Percentiles rank a stretch among this genome's conserved stretches.
These are phyloP conservation scores for Pestalotiopsis sp. DNA, from an alignment of 2,329 filamentous ascomycete genomes.

Conservation along the genomic window DNA sequence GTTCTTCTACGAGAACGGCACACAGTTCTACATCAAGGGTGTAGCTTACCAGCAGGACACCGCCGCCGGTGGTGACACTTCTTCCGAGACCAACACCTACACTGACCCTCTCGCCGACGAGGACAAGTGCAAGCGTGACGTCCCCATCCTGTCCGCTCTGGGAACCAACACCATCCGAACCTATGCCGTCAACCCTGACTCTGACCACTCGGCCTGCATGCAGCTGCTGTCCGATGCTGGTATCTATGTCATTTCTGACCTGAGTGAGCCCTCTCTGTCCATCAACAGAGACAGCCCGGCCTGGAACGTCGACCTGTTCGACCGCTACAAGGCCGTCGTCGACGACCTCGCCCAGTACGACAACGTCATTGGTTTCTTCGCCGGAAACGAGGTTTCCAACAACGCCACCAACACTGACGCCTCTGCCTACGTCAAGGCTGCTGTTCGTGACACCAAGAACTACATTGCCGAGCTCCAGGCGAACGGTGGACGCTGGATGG, in stretches of 20 bases:
- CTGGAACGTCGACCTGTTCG: conserved; percentile 71
- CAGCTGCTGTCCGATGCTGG: conserved; percentile 67
- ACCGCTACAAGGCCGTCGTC: conserved; percentile 71
- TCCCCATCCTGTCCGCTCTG: conserved; percentile 67
- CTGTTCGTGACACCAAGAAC: conserved; percentile 77
- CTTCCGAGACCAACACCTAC: conserved; percentile 50
- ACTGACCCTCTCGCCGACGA: conserved; percentile 70
- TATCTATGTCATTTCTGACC: conserved; percentile 78
- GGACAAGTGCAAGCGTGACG: conserved; percentile 67
- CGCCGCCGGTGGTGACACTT: conserved; percentile 40
- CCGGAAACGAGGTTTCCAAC: conserved; percentile 82
- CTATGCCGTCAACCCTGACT: conserved; percentile 72
- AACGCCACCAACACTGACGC: conserved; percentile 72
- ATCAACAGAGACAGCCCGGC: conserved; percentile 69
- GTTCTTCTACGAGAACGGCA: conserved; percentile 72
- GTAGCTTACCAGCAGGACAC: conserved; percentile 76
- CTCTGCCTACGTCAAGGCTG: conserved; percentile 79
- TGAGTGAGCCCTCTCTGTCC: conserved; percentile 69
- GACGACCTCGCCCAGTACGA: conserved; percentile 70
- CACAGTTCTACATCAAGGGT: conserved; percentile 65
- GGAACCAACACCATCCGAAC: conserved; percentile 77
- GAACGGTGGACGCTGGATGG: conserved; percentile 55
- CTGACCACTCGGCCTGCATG: conserved; percentile 74
- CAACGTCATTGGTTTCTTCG: conserved; percentile 82
- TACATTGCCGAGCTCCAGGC: conserved; percentile 71